phyloP scores from a whole-genome alignment of 2,329 filamentous ascomycete species.

The Paraconiothyrium sp. region DNA sequence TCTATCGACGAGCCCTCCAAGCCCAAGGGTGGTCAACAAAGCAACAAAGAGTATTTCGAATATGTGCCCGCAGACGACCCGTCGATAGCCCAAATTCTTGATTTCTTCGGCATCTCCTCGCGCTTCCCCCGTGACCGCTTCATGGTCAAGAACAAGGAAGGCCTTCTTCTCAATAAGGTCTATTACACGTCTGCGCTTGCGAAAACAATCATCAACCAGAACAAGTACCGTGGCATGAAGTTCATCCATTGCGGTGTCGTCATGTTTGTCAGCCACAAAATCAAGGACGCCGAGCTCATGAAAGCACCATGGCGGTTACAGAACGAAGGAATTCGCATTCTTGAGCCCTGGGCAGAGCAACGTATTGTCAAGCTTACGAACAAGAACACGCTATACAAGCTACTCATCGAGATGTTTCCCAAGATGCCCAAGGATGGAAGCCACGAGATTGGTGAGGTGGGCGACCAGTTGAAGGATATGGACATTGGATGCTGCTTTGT shows the following conservation, averaged over 20 bases:
- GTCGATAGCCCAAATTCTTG: slow-evolving; percentile 78
- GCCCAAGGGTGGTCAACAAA: slow-evolving; percentile 59
- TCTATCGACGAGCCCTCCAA: slow-evolving; percentile 29
- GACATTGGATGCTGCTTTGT: slow-evolving; percentile 92
- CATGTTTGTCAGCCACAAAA: slow-evolving; percentile 76
- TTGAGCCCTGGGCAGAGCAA: slow-evolving; percentile 88
- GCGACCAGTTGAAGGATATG: slow-evolving; percentile 79
- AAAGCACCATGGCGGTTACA: slow-evolving; percentile 95
- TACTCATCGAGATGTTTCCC: slow-evolving; percentile 97
- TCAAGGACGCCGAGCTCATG: slow-evolving; percentile 96
- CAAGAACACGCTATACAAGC: slow-evolving; percentile 79
- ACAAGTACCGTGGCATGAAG: slow-evolving; percentile 90
- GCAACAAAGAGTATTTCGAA: slow-evolving; percentile 88
- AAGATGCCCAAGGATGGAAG: slow-evolving; percentile 80
- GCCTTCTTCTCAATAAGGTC: slow-evolving; percentile 89
- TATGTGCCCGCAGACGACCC: slow-evolving; percentile 79
- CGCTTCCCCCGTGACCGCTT: slow-evolving; percentile 91
- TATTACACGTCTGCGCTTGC: slow-evolving; percentile 92
- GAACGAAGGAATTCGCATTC: slow-evolving; percentile 88
- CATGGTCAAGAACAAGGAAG: slow-evolving; percentile 93
- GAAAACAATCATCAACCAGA: slow-evolving; percentile 83
- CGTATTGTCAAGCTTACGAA: slow-evolving; percentile 79
- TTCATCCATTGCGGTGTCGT: slow-evolving; percentile 97
- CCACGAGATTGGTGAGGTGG: slow-evolving; percentile 84
- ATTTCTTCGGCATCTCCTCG: slow-evolving; percentile 84